Evolutionary conservation across 2,329 filamentous ascomycete species (phyloP).

Genomic region (Cadophora gregata): DNA sequence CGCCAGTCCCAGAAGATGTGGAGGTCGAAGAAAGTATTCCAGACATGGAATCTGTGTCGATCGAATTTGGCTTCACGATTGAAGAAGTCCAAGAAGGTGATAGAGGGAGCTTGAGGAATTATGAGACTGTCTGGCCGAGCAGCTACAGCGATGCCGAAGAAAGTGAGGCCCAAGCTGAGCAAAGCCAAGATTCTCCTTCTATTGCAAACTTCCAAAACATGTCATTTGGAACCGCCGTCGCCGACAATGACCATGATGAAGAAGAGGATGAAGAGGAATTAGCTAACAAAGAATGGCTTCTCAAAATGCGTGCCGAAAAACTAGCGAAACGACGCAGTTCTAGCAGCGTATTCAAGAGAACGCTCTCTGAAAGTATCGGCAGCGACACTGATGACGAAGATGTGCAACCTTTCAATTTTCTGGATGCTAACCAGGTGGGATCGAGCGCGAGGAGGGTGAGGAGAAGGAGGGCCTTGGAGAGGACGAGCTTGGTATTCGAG

Average conservation of each 20-base stretch:
- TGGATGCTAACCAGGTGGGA: slow-evolving; percentile 40
- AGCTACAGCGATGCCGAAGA: background rate
- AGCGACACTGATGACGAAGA: slow-evolving; percentile 45
- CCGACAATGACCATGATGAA: background rate
- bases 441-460: slow-evolving; percentile 30
- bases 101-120: background rate
- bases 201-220: background rate
- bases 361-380: slow-evolving; percentile 42
- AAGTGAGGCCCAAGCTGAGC: background rate
- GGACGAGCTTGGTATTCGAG: background rate
- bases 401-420: slow-evolving; percentile 36
- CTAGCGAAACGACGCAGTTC: slow-evolving; percentile 37
- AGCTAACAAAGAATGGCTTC: no score
- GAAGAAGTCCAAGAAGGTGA: background rate
- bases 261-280: background rate
- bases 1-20: background rate
- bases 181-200: background rate
- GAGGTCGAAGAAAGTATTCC: background rate
- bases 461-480: background rate
- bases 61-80: background rate
- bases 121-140: background rate
- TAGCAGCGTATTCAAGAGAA: slow-evolving; percentile 41
- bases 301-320: no score
- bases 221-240: background rate
- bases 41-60: no score